Percentiles rank a stretch among this genome's conserved stretches.
Evolutionary conservation across 306 rosid species (phyloP).

Genomic region (Clitoria ternatea): DNA sequence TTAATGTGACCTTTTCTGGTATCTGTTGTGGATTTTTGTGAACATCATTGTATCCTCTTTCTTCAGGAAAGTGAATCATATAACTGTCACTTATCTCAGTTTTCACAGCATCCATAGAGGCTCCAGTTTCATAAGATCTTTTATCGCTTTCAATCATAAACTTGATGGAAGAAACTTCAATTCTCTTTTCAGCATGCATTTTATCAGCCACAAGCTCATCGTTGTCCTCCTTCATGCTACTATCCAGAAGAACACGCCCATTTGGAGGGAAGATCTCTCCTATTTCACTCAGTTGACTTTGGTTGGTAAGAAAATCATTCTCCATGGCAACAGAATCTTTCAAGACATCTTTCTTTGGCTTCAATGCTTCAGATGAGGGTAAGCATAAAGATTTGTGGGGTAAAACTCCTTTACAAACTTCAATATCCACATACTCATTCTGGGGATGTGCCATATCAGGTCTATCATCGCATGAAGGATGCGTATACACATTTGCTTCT

Average conservation of each 20-base stretch:
- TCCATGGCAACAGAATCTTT: slow-evolving; percentile 14
- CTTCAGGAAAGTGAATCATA: slow-evolving; percentile 10
- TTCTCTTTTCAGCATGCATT: slow-evolving; percentile 33
- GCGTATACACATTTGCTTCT: slow-evolving; percentile 29
- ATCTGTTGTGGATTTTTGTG: slow-evolving; percentile 6
- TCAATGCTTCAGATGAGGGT: slow-evolving; percentile 23
- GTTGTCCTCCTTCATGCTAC: slow-evolving; percentile 9
- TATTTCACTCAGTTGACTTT: slow-evolving; percentile 28
- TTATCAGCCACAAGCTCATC: slow-evolving; percentile 20
- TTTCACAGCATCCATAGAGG: slow-evolving; percentile 22
- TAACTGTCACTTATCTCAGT: slow-evolving; percentile 14
- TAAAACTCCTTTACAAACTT: slow-evolving; percentile 27
- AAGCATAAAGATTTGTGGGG: slow-evolving; percentile 24
- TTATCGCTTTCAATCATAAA: slow-evolving; percentile 14
- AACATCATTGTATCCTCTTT: slow-evolving; percentile 20
- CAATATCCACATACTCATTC: slow-evolving; percentile 33
- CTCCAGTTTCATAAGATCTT: slow-evolving; percentile 28
- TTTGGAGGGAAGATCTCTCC: slow-evolving; percentile 26
- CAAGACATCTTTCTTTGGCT: slow-evolving; percentile 22
- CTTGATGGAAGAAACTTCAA: slow-evolving; percentile 21
- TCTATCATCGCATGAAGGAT: slow-evolving; percentile 19
- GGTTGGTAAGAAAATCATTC: slow-evolving; percentile 20
- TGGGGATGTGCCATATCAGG: slow-evolving; percentile 30
- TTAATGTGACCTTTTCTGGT: slow-evolving; percentile 8
- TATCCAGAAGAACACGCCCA: slow-evolving; percentile 28